These are phyloP conservation scores for Diddensiella santjacobensis DNA, from an alignment of 805 yeast genomes.

Conservation along the genomic window DNA sequence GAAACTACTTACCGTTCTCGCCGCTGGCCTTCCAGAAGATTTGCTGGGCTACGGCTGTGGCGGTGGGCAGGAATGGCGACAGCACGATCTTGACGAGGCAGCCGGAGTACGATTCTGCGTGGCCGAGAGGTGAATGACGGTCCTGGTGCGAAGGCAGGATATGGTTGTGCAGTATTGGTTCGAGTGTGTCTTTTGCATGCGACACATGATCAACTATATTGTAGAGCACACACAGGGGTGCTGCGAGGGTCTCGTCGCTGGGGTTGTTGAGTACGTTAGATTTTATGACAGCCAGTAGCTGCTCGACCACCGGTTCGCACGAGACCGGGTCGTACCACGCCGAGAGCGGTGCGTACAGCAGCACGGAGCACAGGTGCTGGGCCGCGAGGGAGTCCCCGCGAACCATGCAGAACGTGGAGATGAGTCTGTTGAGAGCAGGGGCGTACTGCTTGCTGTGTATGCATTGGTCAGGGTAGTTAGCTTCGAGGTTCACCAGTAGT, in stretches of 20 bases:
- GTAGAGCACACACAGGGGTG: neutral
- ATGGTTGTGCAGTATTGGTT: neutral
- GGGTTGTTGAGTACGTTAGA: neutral
- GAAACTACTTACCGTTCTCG: constrained; percentile 15
- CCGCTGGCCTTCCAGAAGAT: constrained; percentile 24
- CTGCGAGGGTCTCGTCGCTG: neutral
- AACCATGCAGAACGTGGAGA: neutral
- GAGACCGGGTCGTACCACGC: neutral
- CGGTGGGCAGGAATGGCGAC: constrained; percentile 19
- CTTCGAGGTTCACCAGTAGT: neutral
- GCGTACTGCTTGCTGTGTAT: neutral
- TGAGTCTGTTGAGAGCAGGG: neutral
- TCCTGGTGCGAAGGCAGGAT: constrained; percentile 22
- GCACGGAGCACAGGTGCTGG: neutral
- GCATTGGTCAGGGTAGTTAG: neutral
- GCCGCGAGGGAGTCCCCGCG: neutral
- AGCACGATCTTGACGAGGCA: constrained; percentile 21
- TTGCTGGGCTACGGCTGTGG: constrained; percentile 20
- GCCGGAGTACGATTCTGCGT: constrained; percentile 20
- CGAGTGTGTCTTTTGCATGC: neutral
- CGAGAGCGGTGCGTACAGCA: neutral
- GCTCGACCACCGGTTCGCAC: neutral
- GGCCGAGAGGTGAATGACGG: constrained; percentile 25
- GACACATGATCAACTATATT: neutral
- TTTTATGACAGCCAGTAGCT: neutral